Conservation (phyloP, 345 rosid genomes). For the Laguncularia racemosa region DNA sequence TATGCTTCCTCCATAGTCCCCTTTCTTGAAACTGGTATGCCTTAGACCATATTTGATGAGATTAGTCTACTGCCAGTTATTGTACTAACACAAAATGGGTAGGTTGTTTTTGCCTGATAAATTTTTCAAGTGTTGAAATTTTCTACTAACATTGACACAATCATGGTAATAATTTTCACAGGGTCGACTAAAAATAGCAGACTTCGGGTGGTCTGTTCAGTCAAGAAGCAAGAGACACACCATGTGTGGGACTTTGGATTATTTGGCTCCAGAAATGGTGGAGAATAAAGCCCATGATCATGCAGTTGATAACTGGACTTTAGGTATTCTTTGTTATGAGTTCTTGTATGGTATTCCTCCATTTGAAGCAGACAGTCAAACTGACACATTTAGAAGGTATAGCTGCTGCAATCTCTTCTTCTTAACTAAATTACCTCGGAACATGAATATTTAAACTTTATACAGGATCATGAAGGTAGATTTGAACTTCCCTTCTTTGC, state of each 20-base stretch:
- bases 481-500: conserved; percentile 62
- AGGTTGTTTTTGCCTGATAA: too few relatives aligned
- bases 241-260: conserved; percentile 96
- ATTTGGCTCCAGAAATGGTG: conserved; percentile 96
- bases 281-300: conserved; percentile 83
- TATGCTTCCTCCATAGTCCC: too few relatives aligned
- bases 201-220: conserved; percentile 99
- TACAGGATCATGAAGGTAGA: conserved; percentile 75
- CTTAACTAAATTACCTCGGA: background rate
- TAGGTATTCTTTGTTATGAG: conserved; percentile 88
- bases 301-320: conserved; percentile 95
- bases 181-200: conserved; percentile 93
- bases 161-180: conserved; percentile 14
- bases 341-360: conserved; percentile 92
- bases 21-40: too few relatives aligned
- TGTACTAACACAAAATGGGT: too few relatives aligned
- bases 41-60: too few relatives aligned
- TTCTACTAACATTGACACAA: too few relatives aligned
- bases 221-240: conserved; percentile 83
- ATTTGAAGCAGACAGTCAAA: conserved; percentile 84
- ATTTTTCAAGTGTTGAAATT: too few relatives aligned
- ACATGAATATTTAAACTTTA: too few relatives aligned
- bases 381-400: conserved; percentile 75
- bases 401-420: background rate
- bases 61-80: too few relatives aligned